Percentiles rank a stretch among this genome's conserved stretches.
Conservation (phyloP, 2,329 filamentous ascomycete species). For the Paecilomyces sp. region DNA sequence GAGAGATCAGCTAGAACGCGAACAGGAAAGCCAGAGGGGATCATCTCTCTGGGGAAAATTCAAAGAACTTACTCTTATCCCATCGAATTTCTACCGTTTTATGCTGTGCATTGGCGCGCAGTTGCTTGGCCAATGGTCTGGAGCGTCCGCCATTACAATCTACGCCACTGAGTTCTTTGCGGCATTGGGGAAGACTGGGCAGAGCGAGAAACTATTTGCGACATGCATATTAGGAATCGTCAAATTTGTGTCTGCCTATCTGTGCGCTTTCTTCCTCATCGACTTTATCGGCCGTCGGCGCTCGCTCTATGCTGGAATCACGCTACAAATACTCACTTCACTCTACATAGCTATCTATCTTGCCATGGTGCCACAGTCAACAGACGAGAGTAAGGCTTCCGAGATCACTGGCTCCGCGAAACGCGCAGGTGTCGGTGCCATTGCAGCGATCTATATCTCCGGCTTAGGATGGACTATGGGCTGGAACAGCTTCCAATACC, state of each 20-base stretch:
- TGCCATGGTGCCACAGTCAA: conserved; percentile 22
- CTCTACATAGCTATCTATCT: conserved; percentile 57
- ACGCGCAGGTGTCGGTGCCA: conserved; percentile 57
- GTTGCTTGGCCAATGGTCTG: conserved; percentile 67
- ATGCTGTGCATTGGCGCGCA: conserved; percentile 63
- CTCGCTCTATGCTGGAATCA: conserved; percentile 54
- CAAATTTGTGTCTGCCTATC: conserved; percentile 60
- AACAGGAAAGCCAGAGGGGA: conserved; percentile 58
- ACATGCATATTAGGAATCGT: conserved; percentile 71
- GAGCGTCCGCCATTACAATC: conserved; percentile 66
- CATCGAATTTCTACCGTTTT: conserved; percentile 64
- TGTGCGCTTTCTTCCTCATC: conserved; percentile 71
- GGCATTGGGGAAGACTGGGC: conserved; percentile 62
- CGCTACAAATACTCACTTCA: conserved; percentile 55
- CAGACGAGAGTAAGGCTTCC: background rate
- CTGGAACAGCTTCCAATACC: conserved; percentile 73
- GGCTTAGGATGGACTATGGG: conserved; percentile 64
- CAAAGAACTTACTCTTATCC: conserved; percentile 61
- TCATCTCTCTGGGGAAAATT: conserved; percentile 57
- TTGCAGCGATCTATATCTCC: conserved; percentile 66
- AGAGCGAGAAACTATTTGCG: conserved; percentile 62
- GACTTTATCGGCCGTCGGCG: conserved; percentile 72
- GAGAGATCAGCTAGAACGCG: conserved; percentile 58
- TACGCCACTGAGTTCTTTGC: conserved; percentile 69
- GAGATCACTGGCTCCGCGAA: conserved; percentile 43